Evolutionary conservation across 1,284 basidiomycete genomes (phyloP).

Genomic region (Tilletia caries): DNA sequence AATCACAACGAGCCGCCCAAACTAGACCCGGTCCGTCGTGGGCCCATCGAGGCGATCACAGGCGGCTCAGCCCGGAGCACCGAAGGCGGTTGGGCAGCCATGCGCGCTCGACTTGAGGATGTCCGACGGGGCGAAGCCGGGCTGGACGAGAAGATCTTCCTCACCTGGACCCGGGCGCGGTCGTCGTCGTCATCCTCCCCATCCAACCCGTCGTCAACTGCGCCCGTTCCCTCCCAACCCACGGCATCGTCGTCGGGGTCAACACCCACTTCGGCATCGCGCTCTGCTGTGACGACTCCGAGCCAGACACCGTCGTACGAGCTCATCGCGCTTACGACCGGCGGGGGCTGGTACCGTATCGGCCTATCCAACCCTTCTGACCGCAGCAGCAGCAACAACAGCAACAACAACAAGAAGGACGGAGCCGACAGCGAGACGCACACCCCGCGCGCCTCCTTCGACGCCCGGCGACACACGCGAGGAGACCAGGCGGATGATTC

Average conservation of each 20-base stretch:
- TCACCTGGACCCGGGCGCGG: constrained; percentile 31
- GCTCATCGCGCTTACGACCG: constrained; percentile 41
- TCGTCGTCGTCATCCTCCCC: neutral
- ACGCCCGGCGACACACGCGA: too few relatives aligned
- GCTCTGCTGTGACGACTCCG: too few relatives aligned
- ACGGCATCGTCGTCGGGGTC: too few relatives aligned
- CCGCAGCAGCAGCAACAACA: too few relatives aligned
- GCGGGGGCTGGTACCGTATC: constrained; percentile 43
- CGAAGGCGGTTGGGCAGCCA: constrained; percentile 43
- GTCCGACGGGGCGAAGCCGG: constrained; percentile 39
- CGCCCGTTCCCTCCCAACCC: neutral
- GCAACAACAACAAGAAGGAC: too few relatives aligned
- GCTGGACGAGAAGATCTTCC: constrained; percentile 38
- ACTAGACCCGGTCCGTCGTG: neutral
- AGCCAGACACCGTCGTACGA: constrained; percentile 17
- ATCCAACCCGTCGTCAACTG: neutral
- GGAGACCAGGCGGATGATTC: too few relatives aligned
- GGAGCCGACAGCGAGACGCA: too few relatives aligned
- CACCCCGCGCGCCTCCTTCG: too few relatives aligned
- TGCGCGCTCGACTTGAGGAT: constrained; percentile 40
- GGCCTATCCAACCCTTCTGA: constrained; percentile 17
- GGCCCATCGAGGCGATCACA: neutral
- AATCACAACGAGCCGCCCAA: too few relatives aligned
- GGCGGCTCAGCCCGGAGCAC: constrained; percentile 21
- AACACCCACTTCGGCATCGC: too few relatives aligned